Evolutionary conservation across 805 yeast genomes (phyloP), one percentile per base, ranked within the genome.

Genomic region (Starmerella etchellsii): DNA sequence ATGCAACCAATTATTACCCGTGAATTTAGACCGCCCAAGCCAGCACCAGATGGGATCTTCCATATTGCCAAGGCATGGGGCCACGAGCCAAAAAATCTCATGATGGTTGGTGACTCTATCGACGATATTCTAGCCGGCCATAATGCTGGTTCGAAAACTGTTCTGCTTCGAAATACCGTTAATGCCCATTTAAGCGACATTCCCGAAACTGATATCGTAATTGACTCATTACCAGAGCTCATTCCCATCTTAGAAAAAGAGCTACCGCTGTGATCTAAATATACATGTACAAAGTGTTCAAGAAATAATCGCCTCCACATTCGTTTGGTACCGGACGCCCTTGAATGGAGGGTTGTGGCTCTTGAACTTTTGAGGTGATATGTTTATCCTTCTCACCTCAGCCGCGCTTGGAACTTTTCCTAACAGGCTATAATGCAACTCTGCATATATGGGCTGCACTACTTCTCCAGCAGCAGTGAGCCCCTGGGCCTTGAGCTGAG

Each of bases 291-390:
- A 30, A 8, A 30, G 11, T 30, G n/a, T 5, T 19, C 10, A 23
- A 10, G 10, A 7, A 23, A 74, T 61, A 51, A 33, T 41, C 19
- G 65, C 72, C 40, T 78, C 76, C 1, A 78, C 81, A 0, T 62
- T 61, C 5, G 94, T 76, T 10, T 71, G 63, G 55, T 87, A 87
- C 55, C 85, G 81, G 18, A 87, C 95, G 1, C 97, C 97, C 57
- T 85, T 87, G 65, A 74, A 87, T 0, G 95, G 94, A 10, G 74
- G 78, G 4, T 65, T 64, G 2, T 73, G 74, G 5, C 71, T 71
- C 41, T 74, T 51, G 0, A 88, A 85, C 48, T 64, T 65, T n/a
- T 25, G 30, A 69, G 65, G 46, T 73, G 67, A 7, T 66, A 51
- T 15, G 20, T 40, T 33, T 7, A 52, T 41, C 15, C 43, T 36